Conservation (phyloP, 805 yeast species). For the Clavispora fructus region DNA sequence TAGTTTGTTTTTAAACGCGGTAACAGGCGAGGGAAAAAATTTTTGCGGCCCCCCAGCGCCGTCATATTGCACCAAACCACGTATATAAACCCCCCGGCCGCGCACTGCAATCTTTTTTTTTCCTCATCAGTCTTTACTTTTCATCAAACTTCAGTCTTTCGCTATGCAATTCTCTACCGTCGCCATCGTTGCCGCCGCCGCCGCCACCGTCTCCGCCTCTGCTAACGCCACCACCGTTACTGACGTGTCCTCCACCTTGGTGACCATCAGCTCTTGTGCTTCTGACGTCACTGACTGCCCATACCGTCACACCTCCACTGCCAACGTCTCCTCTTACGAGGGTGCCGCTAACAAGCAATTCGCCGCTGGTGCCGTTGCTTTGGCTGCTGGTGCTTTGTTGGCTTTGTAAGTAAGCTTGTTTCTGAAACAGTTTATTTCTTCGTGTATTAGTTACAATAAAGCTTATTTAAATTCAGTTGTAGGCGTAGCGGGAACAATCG, state of each 20-base stretch:
- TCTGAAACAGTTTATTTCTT: conserved; percentile 8
- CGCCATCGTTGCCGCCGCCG: conserved; percentile 34
- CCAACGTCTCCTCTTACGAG: conserved; percentile 30
- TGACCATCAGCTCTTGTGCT: conserved; percentile 44
- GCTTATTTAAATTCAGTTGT: not conserved
- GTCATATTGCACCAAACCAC: not conserved
- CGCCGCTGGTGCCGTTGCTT: conserved; percentile 44
- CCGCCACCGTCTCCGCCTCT: conserved; percentile 31
- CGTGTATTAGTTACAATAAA: conserved; percentile 10
- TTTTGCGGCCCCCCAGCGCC: not conserved
- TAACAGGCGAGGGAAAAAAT: not conserved
- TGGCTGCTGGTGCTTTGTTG: conserved; percentile 45
- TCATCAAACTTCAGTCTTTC: conserved; percentile 11
- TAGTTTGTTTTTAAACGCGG: not conserved
- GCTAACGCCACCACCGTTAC: conserved; percentile 24
- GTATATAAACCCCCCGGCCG: not conserved
- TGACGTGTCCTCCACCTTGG: conserved; percentile 28
- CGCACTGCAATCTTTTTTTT: not conserved
- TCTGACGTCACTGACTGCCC: conserved; percentile 47
- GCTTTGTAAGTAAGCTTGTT: conserved; percentile 22
- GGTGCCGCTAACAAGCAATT: conserved; percentile 30
- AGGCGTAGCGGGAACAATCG: not conserved
- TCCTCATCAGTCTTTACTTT: not conserved
- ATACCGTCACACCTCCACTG: conserved; percentile 20
- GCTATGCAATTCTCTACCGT: conserved; percentile 44